Conservation (phyloP, 805 yeast species). For the Barnettozyma sucrosica region DNA sequence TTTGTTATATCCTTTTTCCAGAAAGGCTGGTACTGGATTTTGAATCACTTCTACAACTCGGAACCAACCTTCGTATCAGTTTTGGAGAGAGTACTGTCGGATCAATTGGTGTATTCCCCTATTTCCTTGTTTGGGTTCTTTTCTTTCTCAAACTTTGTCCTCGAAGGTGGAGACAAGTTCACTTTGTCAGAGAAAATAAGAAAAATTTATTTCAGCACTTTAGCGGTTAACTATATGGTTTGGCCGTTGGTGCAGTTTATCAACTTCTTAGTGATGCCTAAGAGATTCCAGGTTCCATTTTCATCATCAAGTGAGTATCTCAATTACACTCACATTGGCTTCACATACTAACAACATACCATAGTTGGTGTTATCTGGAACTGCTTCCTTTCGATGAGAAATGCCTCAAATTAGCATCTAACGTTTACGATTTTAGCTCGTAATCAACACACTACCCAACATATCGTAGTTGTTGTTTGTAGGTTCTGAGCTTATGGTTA, state of each 20-base stretch:
- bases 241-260: conserved; percentile 82
- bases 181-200: conserved; percentile 61
- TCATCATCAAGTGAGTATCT: conserved; percentile 62
- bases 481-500: background rate
- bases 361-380: conserved; percentile 86
- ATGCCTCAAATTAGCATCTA: conserved; percentile 38
- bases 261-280: conserved; percentile 66
- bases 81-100: conserved; percentile 80
- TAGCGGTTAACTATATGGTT: conserved; percentile 62
- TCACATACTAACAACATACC: conserved; percentile 11
- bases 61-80: conserved; percentile 84
- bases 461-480: background rate
- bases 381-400: conserved; percentile 80
- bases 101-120: conserved; percentile 88
- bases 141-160: conserved; percentile 73
- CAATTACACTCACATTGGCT: background rate
- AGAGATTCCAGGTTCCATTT: conserved; percentile 81
- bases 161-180: conserved; percentile 66
- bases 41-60: conserved; percentile 70
- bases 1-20: conserved; percentile 75
- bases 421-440: background rate
- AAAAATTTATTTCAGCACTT: conserved; percentile 60
- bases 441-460: background rate
- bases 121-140: conserved; percentile 74
- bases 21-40: conserved; percentile 81